Evolutionary conservation across 352 stramenopile species (phyloP), one percentile per base, ranked within the genome.

Genomic region (Globisporangium viniferum): DNA sequence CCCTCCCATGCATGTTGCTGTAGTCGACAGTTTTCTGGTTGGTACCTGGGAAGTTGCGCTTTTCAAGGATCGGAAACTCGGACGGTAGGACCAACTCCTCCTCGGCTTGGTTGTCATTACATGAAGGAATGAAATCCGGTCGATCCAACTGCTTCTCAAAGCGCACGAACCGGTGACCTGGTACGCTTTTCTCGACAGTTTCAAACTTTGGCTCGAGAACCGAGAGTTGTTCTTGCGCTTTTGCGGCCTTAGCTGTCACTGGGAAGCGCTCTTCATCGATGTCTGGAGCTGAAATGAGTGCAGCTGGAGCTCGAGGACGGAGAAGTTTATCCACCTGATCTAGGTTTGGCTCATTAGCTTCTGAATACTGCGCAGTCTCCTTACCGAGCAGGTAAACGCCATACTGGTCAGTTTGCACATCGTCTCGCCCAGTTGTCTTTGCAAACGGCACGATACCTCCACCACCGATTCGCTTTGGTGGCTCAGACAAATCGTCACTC

Each of bases 81-180:
- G 64, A 69, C 10, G 55, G 56, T 8, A 64, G 54, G 12, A 59
- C 24, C 5, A 69, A 33, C 22, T 62, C 53, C 2, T 64, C 15
- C 2, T 64, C 27, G 10, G 53, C 35, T 27, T 22, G 20, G 14
- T 36, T 59, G 6, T 14, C 24, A 33, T 6, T 9, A 15, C 36
- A 0, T 5, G 22, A 6, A 5, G 5, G 35, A 6, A 68, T 18
- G 20, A 69, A 10, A 5, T 55, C 64, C 2, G 44, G 56, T 1
- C 64, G 64, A 3, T 69, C 56, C 29, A 65, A 1, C 18, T 73
- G 68, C 54, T 31, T 66, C 24, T 59, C 46, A 36, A 73, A 70
- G 51, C 24, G 41, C 33, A 70, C 62, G 33, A 58, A 70, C 20
- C 68, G 68, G 24, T 73, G 68, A 1, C 68, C 68, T 10, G 22